Conservation (phyloP, 345 rosid species). For the Gossypium sturtianum region DNA sequence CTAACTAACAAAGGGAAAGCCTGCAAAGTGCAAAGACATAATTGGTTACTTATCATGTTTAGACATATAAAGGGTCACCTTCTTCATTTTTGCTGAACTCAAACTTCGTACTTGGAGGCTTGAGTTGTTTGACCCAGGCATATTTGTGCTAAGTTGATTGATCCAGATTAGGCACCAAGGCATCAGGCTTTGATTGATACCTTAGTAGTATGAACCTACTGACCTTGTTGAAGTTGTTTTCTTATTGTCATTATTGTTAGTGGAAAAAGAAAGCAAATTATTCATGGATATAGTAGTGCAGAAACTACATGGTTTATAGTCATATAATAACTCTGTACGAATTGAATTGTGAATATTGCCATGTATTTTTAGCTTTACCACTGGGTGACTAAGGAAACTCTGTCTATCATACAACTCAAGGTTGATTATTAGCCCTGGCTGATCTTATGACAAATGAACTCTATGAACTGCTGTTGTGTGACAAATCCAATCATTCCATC, state of each 20-base stretch:
- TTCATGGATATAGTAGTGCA: no score
- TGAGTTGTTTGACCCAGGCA: not conserved
- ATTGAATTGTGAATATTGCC: conserved; percentile 3
- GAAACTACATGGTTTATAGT: not conserved
- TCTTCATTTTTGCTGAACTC: not conserved
- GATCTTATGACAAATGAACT: not conserved
- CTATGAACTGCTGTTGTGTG: not conserved
- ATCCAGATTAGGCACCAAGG: not conserved
- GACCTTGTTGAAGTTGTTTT: not conserved
- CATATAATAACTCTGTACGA: not conserved
- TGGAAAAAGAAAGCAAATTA: not conserved
- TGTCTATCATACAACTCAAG: not conserved
- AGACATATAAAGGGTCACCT: not conserved
- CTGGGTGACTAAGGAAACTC: not conserved
- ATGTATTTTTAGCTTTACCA: no score
- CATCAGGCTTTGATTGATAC: not conserved
- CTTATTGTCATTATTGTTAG: not conserved
- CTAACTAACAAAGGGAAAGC: not conserved
- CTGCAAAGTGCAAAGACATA: not conserved
- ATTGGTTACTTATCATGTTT: not conserved
- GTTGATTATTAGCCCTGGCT: not conserved
- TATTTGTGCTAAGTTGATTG: not conserved
- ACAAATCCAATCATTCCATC: not conserved
- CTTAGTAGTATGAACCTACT: not conserved
- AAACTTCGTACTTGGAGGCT: not conserved